phyloP scores from a whole-genome alignment of 148 eudicot species.

The Silene uniflora region DNA sequence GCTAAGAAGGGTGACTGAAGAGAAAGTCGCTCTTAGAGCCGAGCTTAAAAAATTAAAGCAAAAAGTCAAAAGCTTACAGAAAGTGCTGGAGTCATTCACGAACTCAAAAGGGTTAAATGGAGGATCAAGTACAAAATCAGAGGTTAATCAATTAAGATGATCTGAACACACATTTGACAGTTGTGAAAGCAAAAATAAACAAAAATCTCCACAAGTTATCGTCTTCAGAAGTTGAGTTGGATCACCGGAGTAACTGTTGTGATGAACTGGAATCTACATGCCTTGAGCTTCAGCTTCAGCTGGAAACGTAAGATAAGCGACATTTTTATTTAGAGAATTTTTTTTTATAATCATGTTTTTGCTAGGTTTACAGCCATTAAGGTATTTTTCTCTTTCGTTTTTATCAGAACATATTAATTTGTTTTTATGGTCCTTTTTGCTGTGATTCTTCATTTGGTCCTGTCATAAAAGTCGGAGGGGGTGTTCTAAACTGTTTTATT shows the following conservation, averaged over 20 bases:
- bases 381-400: too few species aligned
- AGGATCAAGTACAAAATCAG: conserved; percentile 64
- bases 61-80: conserved; percentile 32
- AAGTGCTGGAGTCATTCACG: conserved; percentile 37
- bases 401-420: too few species aligned
- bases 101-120: conserved; percentile 45
- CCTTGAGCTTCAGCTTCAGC: conserved; percentile 86
- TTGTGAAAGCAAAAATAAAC: conserved; percentile 48
- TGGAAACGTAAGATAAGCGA: conserved; percentile 54
- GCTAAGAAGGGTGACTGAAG: conserved; percentile 28
- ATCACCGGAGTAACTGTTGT: conserved; percentile 57
- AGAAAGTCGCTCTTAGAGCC: conserved; percentile 27
- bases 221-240: conserved; percentile 68
- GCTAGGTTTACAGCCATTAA: too few species aligned
- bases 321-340: too few species aligned
- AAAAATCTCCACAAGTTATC: conserved; percentile 57
- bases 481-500: too few species aligned
- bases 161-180: conserved; percentile 61
- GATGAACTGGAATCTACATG: conserved; percentile 78
- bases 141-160: conserved; percentile 71
- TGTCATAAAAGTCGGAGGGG: too few species aligned
- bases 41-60: conserved; percentile 42
- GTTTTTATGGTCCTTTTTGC: too few species aligned
- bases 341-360: too few species aligned
- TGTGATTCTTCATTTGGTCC: too few species aligned